Percentiles rank a stretch among this genome's conserved stretches.
phyloP scores from a whole-genome alignment of 208 protist genomes.

The Acanthamoeba polyphaga region DNA sequence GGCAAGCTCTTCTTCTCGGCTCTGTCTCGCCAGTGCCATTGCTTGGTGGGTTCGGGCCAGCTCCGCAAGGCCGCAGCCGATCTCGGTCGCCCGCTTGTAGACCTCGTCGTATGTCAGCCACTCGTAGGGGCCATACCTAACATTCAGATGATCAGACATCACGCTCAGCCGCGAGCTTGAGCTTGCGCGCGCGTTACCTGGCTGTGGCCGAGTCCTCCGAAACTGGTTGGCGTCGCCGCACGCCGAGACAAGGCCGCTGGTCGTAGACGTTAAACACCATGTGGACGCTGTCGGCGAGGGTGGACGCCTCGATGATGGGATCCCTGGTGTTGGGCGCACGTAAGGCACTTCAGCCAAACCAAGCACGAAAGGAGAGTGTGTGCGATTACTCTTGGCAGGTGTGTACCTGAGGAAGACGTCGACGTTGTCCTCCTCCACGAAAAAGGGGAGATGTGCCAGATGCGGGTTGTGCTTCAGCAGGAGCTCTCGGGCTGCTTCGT shows the following conservation, averaged over 20 bases:
- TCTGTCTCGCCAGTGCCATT: background rate
- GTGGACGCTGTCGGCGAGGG: background rate
- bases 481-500: background rate
- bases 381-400: background rate
- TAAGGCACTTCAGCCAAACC: background rate
- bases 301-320: background rate
- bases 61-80: background rate
- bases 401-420: constrained; percentile 1
- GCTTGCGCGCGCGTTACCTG: too few species aligned
- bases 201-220: background rate
- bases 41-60: background rate
- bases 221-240: background rate
- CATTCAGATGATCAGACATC: background rate
- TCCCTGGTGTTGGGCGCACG: background rate
- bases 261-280: background rate
- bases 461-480: background rate
- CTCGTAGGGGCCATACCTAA: background rate
- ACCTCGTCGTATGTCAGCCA: background rate
- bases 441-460: background rate
- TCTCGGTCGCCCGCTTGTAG: background rate
- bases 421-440: constrained; percentile 15
- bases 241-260: background rate
- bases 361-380: background rate
- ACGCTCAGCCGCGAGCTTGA: too few species aligned
- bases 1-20: background rate